Base-by-base conservation (phyloP, 2,329 filamentous ascomycete genomes). In the Cyphellophora attinorum region DNA sequence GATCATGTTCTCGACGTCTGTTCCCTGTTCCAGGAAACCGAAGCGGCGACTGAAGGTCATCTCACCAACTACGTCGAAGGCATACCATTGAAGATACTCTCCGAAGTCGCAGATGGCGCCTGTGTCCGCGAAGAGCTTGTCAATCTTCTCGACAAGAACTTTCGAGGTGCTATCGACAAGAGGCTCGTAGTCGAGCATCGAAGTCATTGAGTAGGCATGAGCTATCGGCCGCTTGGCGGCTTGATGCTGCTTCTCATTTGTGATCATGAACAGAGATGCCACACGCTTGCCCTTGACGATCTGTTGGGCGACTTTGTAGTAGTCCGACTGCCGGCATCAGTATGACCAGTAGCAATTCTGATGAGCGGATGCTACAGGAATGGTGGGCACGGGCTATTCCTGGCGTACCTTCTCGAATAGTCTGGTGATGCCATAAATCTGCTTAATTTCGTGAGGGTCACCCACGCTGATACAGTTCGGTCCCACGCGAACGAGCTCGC, bases 341-440 rank as follows among this genome's bases (percentile, higher is more conserved):
- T 15, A 8, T 6, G 29, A 35, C 5, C 33, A 32, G n/a, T 8
- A 11, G 11, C 18, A n/a, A 31, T 14, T 14, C n/a, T n/a, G n/a
- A n/a, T n/a, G n/a, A n/a, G n/a, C n/a, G n/a, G n/a, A n/a, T n/a
- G n/a, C n/a, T n/a, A n/a, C n/a, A n/a, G n/a, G n/a, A n/a, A n/a
- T n/a, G n/a, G n/a, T n/a, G n/a, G n/a, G n/a, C n/a, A n/a, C n/a
- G n/a, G n/a, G n/a, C n/a, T n/a, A n/a, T n/a, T n/a, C n/a, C n/a
- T n/a, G n/a, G n/a, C n/a, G n/a, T n/a, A n/a, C n/a, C n/a, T n/a
- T n/a, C n/a, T n/a, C n/a, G 47, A 85, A 81, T 0, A 81, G 81
- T 56, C 86, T 86, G 53, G 86, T 88, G 25, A 88, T 59, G 0
- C 83, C 83, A 54, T 91, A 93, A 28, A 91, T 86, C 5, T 65